A percentile compares a stretch with the other conserved stretches of the same genome.
phyloP scores from a whole-genome alignment of 1,284 basidiomycete species.

The Amylostereum areolatum region DNA sequence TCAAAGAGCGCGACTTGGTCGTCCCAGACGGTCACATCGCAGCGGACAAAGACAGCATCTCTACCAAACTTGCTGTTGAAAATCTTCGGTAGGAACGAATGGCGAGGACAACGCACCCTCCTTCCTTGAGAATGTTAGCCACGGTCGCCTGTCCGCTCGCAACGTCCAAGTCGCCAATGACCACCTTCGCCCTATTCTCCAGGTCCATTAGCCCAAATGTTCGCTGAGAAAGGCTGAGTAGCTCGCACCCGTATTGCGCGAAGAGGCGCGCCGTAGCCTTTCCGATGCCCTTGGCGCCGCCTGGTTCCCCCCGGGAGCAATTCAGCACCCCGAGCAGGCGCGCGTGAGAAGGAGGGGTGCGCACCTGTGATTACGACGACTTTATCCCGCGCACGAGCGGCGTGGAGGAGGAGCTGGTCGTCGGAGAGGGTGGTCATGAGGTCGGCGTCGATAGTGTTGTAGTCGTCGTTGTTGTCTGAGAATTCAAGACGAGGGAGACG shows the following conservation, averaged over 20 bases:
- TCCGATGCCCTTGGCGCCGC: slow-evolving; percentile 54
- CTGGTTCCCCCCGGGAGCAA: slow-evolving; percentile 17
- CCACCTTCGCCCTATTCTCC: slow-evolving; percentile 37
- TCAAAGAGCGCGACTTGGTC: slow-evolving; percentile 50
- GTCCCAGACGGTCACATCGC: slow-evolving; percentile 52
- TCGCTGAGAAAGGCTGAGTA: not conserved
- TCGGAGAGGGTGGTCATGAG: slow-evolving; percentile 5
- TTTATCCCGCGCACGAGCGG: slow-evolving; percentile 6
- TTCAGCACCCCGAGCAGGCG: not conserved
- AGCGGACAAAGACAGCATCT: slow-evolving; percentile 34
- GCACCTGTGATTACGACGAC: slow-evolving; percentile 11
- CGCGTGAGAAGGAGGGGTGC: not conserved
- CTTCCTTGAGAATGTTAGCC: slow-evolving; percentile 31
- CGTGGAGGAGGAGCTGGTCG: slow-evolving; percentile 2
- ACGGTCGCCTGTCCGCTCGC: slow-evolving; percentile 34
- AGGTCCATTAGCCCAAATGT: not conserved
- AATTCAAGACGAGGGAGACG: too few species aligned
- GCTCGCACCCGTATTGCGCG: slow-evolving; percentile 39
- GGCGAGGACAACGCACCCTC: slow-evolving; percentile 35
- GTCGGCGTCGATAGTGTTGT: too few species aligned
- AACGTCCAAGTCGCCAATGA: slow-evolving; percentile 46
- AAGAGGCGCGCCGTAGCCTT: slow-evolving; percentile 39
- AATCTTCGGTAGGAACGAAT: too few species aligned
- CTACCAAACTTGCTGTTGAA: too few species aligned
- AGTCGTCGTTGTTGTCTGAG: too few species aligned